Percentiles rank a stretch among this genome's conserved stretches.
Conservation (phyloP, 2,329 filamentous ascomycete species). For the Hortaea werneckii region DNA sequence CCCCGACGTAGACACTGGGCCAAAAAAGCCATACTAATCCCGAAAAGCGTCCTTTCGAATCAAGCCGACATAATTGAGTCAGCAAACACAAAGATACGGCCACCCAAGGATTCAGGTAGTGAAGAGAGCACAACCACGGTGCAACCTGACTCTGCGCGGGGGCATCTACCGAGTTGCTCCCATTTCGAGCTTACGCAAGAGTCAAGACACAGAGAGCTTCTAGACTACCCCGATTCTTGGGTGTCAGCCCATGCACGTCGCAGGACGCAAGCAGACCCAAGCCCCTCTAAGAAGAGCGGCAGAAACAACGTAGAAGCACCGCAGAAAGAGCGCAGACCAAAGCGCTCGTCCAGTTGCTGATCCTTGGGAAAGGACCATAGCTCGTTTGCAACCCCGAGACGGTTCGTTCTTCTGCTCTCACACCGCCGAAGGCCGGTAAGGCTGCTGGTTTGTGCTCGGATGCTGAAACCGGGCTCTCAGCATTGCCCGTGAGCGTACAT, state of each 20-base stretch:
- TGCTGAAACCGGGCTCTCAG: not conserved
- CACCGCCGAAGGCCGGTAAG: not conserved
- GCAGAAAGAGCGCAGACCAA: not conserved
- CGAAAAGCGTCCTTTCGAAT: no score
- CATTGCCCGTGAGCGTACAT: not conserved
- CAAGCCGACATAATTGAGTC: no score
- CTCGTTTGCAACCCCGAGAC: not conserved
- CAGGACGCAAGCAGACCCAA: not conserved
- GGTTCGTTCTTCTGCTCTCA: not conserved
- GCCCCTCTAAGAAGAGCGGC: no score
- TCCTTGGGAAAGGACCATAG: not conserved
- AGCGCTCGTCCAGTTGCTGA: not conserved
- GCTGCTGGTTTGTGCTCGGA: not conserved
- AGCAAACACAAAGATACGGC: no score
- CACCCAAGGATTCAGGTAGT: no score
- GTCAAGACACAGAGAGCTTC: no score
- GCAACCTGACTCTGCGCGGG: not conserved
- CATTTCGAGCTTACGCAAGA: not conserved
- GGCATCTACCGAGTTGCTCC: not conserved
- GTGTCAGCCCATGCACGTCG: not conserved
- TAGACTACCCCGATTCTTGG: no score
- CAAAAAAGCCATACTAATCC: no score
- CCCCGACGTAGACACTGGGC: no score
- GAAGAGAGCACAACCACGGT: no score
- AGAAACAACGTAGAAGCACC: not conserved